phyloP scores from a whole-genome alignment of 306 rosid genomes.

The Malus domestica region DNA sequence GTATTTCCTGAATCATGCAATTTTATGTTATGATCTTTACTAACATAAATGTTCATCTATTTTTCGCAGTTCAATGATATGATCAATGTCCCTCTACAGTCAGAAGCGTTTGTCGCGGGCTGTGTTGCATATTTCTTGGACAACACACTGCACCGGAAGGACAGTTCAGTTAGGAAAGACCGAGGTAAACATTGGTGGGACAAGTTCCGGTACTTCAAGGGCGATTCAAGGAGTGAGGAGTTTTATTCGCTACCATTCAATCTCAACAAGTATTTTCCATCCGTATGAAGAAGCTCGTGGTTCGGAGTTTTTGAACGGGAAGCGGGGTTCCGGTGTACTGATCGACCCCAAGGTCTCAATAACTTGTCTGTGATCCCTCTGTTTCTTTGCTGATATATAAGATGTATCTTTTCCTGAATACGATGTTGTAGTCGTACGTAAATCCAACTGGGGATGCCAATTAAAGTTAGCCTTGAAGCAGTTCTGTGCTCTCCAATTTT shows the following conservation, averaged over 20 bases:
- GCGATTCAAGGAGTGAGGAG: conserved; percentile 82
- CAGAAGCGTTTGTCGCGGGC: conserved; percentile 92
- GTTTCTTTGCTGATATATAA: conserved; percentile 11
- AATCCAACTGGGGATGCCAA: conserved; percentile 36
- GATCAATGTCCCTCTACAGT: conserved; percentile 81
- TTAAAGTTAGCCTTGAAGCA: conserved; percentile 27
- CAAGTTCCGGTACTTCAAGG: conserved; percentile 69
- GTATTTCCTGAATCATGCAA: neutral
- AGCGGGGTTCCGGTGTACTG: neutral
- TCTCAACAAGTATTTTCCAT: conserved; percentile 91
- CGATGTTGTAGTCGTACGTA: conserved; percentile 12
- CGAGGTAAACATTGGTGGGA: conserved; percentile 99
- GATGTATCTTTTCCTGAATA: conserved; percentile 26
- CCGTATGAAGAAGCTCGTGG: conserved; percentile 51
- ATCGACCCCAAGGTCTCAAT: conserved; percentile 12
- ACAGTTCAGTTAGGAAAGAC: conserved; percentile 57
- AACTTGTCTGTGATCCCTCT: neutral
- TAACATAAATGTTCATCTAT: neutral
- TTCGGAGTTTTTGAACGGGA: conserved; percentile 5
- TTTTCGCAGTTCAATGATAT: conserved; percentile 83
- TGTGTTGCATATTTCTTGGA: conserved; percentile 75
- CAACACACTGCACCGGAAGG: conserved; percentile 72
- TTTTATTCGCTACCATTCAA: conserved; percentile 93
- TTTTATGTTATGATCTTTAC: neutral
- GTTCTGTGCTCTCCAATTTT: conserved; percentile 12